phyloP scores from a whole-genome alignment of 2,329 filamentous ascomycete genomes.

The Paecilomyces variotii region DNA sequence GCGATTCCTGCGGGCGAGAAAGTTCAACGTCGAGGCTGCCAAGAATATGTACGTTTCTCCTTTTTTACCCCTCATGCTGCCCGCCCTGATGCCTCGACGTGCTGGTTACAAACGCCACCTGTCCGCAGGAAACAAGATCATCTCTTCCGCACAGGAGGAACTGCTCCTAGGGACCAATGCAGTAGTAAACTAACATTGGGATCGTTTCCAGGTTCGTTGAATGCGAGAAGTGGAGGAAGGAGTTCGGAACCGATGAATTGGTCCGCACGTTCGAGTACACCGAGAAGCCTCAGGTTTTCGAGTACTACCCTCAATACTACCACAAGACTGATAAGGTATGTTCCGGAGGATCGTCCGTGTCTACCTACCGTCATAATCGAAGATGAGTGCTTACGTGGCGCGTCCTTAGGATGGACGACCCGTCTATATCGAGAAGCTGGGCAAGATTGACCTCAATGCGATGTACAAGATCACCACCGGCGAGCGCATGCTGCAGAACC shows the following conservation, averaged over 20 bases:
- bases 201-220: slow-evolving; percentile 70
- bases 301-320: slow-evolving; percentile 98
- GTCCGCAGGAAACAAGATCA: background rate
- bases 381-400: background rate
- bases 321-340: slow-evolving; percentile 63
- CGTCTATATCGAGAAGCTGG: slow-evolving; percentile 93
- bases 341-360: background rate
- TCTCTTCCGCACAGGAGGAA: background rate
- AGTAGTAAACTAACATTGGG: slow-evolving; percentile 9
- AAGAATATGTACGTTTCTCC: slow-evolving; percentile 71
- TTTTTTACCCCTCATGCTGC: background rate
- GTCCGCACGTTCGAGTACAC: slow-evolving; percentile 76
- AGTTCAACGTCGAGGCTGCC: slow-evolving; percentile 77
- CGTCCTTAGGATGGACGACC: slow-evolving; percentile 74
- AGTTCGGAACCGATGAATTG: slow-evolving; percentile 75
- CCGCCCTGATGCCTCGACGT: background rate
- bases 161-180: background rate
- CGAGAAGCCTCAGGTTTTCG: slow-evolving; percentile 73
- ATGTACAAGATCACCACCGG: slow-evolving; percentile 90
- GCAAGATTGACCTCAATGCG: slow-evolving; percentile 79
- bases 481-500: slow-evolving; percentile 92
- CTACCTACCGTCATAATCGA: background rate
- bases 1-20: slow-evolving; percentile 85
- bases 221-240: slow-evolving; percentile 82
- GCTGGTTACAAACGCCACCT: background rate